Conservation (phyloP, 805 yeast species). For the Soucietia sequanensis region DNA sequence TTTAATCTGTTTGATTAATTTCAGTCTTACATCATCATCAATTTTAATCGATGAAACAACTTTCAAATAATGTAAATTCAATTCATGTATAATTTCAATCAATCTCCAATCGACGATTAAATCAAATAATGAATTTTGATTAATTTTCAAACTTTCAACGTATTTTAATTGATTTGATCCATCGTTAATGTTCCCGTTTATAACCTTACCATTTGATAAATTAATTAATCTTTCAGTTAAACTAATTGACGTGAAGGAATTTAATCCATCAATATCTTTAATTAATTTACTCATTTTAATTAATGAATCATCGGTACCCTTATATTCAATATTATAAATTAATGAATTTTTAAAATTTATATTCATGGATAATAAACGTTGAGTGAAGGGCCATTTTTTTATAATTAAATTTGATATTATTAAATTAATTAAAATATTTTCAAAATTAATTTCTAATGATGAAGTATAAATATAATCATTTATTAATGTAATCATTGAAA, state of each 20-base stretch:
- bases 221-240: constrained; percentile 28
- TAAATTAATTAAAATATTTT: constrained; percentile 29
- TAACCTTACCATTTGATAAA: constrained; percentile 17
- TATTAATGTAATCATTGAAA: constrained; percentile 14
- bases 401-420: constrained; percentile 26
- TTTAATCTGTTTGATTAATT: constrained; percentile 7
- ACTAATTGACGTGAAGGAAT: constrained; percentile 25
- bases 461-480: constrained; percentile 27
- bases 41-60: constrained; percentile 8
- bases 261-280: constrained; percentile 29
- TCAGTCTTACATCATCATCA: constrained; percentile 10
- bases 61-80: constrained; percentile 28
- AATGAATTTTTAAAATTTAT: constrained; percentile 24
- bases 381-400: constrained; percentile 17
- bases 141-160: constrained; percentile 25
- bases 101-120: constrained; percentile 36
- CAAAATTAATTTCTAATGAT: constrained; percentile 30
- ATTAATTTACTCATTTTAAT: constrained; percentile 22
- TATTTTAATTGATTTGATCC: constrained; percentile 30
- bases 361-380: constrained; percentile 19
- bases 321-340: constrained; percentile 28
- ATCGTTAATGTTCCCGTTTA: constrained; percentile 24
- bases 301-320: constrained; percentile 23
- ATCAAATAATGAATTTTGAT: constrained; percentile 21
- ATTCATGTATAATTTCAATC: constrained; percentile 30